These are phyloP conservation scores for Helicocarpus griseus DNA, from an alignment of 2,329 filamentous ascomycete species.

Conservation along the genomic window DNA sequence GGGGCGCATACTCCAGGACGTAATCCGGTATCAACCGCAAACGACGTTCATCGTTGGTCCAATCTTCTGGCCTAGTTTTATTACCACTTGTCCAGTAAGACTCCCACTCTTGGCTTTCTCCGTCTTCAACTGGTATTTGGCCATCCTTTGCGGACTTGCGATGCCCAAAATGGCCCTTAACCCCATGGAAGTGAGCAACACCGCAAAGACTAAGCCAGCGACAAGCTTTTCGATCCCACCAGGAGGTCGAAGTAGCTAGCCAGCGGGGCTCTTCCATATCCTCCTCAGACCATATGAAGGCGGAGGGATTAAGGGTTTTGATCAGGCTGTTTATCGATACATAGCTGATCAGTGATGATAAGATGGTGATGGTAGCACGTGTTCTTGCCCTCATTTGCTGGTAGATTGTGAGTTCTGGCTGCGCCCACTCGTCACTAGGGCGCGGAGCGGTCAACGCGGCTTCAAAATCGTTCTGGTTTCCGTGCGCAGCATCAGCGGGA, in stretches of 20 bases:
- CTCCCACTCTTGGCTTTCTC: constrained; percentile 28
- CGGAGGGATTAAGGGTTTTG: constrained; percentile 52
- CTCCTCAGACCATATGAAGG: constrained; percentile 50
- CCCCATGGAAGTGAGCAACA: constrained; percentile 58
- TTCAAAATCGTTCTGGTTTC: constrained; percentile 3
- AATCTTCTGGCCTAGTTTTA: constrained; percentile 34
- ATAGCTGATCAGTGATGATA: constrained; percentile 34
- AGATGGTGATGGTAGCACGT: constrained; percentile 29
- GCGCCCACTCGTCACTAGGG: constrained; percentile 4
- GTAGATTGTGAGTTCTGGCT: constrained; percentile 7
- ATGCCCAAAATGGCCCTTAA: constrained; percentile 34
- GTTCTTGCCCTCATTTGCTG: constrained; percentile 34
- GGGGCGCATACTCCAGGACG: constrained; percentile 69
- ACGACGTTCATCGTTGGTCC: constrained; percentile 41
- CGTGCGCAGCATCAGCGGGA: neutral
- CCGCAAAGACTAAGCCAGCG: constrained; percentile 73
- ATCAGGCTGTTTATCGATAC: constrained; percentile 41
- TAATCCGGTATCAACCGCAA: constrained; percentile 54
- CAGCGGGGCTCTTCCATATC: constrained; percentile 54
- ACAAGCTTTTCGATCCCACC: constrained; percentile 66
- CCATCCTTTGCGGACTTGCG: constrained; percentile 12
- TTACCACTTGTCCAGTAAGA: constrained; percentile 38
- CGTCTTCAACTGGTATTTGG: constrained; percentile 13
- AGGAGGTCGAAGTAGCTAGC: constrained; percentile 63
- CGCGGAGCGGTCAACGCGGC: neutral